Base-by-base conservation (phyloP, 2,329 filamentous ascomycete species). In the Ophiognomonia clavigignenti-juglandacearum region DNA sequence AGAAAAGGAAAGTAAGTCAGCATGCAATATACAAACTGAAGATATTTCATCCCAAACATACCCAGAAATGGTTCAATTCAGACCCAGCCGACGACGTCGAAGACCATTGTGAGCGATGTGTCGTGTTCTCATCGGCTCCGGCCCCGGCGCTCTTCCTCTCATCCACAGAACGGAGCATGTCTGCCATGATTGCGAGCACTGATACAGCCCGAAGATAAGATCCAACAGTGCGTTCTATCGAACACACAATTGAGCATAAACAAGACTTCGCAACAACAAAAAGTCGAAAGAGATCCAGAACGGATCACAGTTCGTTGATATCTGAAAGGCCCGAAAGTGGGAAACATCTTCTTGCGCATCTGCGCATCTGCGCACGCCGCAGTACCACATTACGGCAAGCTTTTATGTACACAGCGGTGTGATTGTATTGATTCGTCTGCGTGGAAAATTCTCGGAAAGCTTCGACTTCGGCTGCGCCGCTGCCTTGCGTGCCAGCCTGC, bases 241-340 rank as follows among this genome's bases (percentile, higher is more conserved):
- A 35, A 18, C 41, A 42, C 45, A 45, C 45, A 49, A 49, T 49
- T 51, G 46, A 51, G 49, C 49, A 49, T 48, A 19, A 39, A 43
- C 46, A 45, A 35, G n/a, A 24, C 10, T 38, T 44, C 44, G 50
- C 50, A 52, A 31, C 46, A 47, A 24, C 36, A 32, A n/a, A 44
- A 2, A 31, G n/a, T 27, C 18, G 7, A 9, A 19, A 18, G 11
- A 14, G 24, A 19, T 26, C 45, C 27, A 22, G 34, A 43, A 41
- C 19, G 19, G 36, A 37, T 23, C n/a, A n/a, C 16, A 16, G 32
- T 14, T 16, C 19, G n/a, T 35, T 35, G 32, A 35, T 35, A 50
- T 29, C 31, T 41, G 22, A 39, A 50, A 50, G 23, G 39, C 47
- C 43, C 43, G 35, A 43, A 20, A 35, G 38, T 34, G 43, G 34